Evolutionary conservation across 2,329 filamentous ascomycete genomes (phyloP), one percentile per base, ranked within the genome.

Genomic region (Arthrinium puccinioides): DNA sequence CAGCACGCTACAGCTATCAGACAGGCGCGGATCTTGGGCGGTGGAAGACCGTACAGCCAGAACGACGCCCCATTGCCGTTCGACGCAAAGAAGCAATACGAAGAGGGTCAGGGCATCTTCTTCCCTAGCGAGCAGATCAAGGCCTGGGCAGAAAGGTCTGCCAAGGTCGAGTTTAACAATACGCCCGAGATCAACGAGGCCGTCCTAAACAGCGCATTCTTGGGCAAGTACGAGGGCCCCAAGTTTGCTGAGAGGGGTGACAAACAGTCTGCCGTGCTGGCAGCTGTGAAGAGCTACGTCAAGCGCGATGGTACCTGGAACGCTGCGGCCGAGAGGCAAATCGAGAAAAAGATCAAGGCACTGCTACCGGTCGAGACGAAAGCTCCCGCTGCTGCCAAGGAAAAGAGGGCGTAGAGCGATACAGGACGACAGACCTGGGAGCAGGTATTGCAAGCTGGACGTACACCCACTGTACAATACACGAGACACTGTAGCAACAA

Each of bases 21-120:
- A 13, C 52, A 55, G 43, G 61, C 66, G 52, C 57, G 63, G 13
- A 44, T 66, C 28, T 49, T 68, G 31, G 61, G 57, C 9, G 58
- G 62, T 38, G 64, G 59, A 5, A 39, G 47, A 30, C 36, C 55
- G 0, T 65, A 56, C 51, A 48, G 57, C 38, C 44, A 48, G 10
- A 24, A 46, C 21, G 38, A 52, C 36, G 26, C 20, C 25, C 33
- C 33, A 18, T 21, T 24, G 24, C 35, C 52, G 11, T 36, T 44
- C 21, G 55, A 55, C 9, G 49, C 55, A 24, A 41, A 48, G 41
- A 34, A 39, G 21, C 47, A 43, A 39, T 50, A 46, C 30, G 37
- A 34, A 11, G 35, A 53, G 23, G 52, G 51, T 41, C 44, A 46
- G 40, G 62, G 61, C n/a, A 41, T 63, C 4, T 66, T 65, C 40